Percentiles rank a stretch among this genome's conserved stretches.
Evolutionary conservation across 2,329 filamentous ascomycete species (phyloP).

Genomic region (Fusarium pseudoanthophilum): DNA sequence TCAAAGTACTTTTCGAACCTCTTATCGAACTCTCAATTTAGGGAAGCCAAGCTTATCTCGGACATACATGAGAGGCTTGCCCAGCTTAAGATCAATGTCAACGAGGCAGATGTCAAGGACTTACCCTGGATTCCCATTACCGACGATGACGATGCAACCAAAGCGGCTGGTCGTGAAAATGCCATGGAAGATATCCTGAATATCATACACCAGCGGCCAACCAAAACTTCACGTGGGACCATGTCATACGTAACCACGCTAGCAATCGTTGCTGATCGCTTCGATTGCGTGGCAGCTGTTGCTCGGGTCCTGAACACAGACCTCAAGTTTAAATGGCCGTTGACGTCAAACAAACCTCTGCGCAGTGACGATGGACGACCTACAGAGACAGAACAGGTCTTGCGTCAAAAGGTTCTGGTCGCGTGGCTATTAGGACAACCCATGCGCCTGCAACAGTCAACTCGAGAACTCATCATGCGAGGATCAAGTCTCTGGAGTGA

Average conservation of each 20-base stretch:
- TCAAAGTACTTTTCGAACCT: constrained; percentile 78
- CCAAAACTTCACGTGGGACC: constrained; percentile 55
- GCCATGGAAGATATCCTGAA: constrained; percentile 75
- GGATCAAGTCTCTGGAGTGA: constrained; percentile 70
- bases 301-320: constrained; percentile 62
- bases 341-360: constrained; percentile 54
- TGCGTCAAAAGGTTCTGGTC: constrained; percentile 76
- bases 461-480: constrained; percentile 72
- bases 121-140: constrained; percentile 73
- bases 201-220: constrained; percentile 68
- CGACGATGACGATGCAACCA: constrained; percentile 76
- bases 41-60: constrained; percentile 68
- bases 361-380: constrained; percentile 51
- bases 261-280: constrained; percentile 77
- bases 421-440: constrained; percentile 73
- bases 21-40: constrained; percentile 70
- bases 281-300: constrained; percentile 70
- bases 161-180: constrained; percentile 66
- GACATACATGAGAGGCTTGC: constrained; percentile 62
- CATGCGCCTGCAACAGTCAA: constrained; percentile 68
- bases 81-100: constrained; percentile 58
- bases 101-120: constrained; percentile 58
- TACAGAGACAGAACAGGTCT: constrained; percentile 68
- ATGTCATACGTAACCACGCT: constrained; percentile 74
- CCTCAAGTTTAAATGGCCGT: constrained; percentile 66